Evolutionary conservation across 1,139 yeast species (phyloP), one percentile per base, ranked within the genome.

Genomic region (Torulaspora pretoriensis): DNA sequence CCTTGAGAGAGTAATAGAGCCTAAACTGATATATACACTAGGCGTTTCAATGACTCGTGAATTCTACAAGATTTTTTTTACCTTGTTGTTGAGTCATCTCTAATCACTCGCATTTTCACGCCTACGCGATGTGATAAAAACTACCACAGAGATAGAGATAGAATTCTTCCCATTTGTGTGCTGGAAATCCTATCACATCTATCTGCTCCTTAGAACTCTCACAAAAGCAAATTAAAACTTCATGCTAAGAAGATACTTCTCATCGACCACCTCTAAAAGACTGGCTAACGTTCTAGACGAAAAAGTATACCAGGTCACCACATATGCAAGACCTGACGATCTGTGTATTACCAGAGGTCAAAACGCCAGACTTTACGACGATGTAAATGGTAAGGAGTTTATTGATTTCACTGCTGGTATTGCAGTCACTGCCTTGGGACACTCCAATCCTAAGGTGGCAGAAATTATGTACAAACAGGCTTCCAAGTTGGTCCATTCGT

Each of bases 401-500:
- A 75, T 92, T 43, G 98, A 92, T 64, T 90, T 92, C 67, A 82
- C 90, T 2, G 89, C 97, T 1, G 98, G 98, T 41, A 89, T 92
- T 55, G 97, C 98, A 1, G 98, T 92, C 12, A 90, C 96, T n/a
- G 82, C 86, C 1, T 71, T 92, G 52, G 98, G 98, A 2, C 98
- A 92, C 65, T 72, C 89, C 26, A 77, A 92, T 59, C 80, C 81
- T 4, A 82, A 80, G 51, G 74, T 92, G 32, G 75, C 95, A 4
- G 70, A 82, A 47, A 78, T 92, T 50, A 65, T 89, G 49, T 66
- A 70, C 46, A 83, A 83, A 38, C 98, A 92, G 67, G 78, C 92
- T 1, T 65, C 68, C 31, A 80, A 83, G 9, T 71, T 92, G 53
- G 73, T 89, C 47, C 98, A 92, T 62, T 77, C 89, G 50, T 86